Percentiles rank a stretch among this genome's conserved stretches.
These are phyloP conservation scores for Ceratocystis smalleyi DNA, from an alignment of 2,329 filamentous ascomycete genomes.

Conservation along the genomic window DNA sequence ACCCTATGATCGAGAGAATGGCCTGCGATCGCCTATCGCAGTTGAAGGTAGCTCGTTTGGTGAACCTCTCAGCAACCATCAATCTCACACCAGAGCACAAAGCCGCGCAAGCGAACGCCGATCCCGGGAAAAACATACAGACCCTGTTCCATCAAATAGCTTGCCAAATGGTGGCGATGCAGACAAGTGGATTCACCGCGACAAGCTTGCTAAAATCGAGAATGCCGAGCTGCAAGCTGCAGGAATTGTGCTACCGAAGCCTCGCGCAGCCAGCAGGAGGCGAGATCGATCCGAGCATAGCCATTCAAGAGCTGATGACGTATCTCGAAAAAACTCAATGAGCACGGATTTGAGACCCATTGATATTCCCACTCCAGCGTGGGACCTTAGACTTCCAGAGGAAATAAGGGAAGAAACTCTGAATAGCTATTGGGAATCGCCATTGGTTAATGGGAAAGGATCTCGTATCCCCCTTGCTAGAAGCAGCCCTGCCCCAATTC, in stretches of 20 bases:
- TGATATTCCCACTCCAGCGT: slow-evolving; percentile 34
- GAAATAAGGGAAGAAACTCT: slow-evolving; percentile 53
- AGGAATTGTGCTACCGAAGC: slow-evolving; percentile 46
- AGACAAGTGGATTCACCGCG: slow-evolving; percentile 72
- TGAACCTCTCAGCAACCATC: slow-evolving; percentile 1
- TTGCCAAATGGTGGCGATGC: slow-evolving; percentile 30
- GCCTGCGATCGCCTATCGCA: slow-evolving; percentile 10
- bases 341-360: slow-evolving; percentile 26
- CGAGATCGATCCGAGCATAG: slow-evolving; percentile 17
- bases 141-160: background rate
- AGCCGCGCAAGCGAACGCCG: slow-evolving; percentile 15
- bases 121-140: slow-evolving; percentile 11
- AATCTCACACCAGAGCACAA: slow-evolving; percentile 11
- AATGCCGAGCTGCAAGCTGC: slow-evolving; percentile 66
- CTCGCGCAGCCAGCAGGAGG: slow-evolving; percentile 37
- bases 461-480: slow-evolving; percentile 83
- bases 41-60: slow-evolving; percentile 13
- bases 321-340: slow-evolving; percentile 23
- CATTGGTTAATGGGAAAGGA: slow-evolving; percentile 29
- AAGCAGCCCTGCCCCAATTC: slow-evolving; percentile 60
- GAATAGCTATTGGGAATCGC: slow-evolving; percentile 35
- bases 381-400: slow-evolving; percentile 63
- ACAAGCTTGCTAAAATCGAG: slow-evolving; percentile 71
- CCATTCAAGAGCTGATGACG: slow-evolving; percentile 12
- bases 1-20: slow-evolving; percentile 9